Conservation (phyloP, 2,329 filamentous ascomycete genomes). For the Hypomyces perniciosus region DNA sequence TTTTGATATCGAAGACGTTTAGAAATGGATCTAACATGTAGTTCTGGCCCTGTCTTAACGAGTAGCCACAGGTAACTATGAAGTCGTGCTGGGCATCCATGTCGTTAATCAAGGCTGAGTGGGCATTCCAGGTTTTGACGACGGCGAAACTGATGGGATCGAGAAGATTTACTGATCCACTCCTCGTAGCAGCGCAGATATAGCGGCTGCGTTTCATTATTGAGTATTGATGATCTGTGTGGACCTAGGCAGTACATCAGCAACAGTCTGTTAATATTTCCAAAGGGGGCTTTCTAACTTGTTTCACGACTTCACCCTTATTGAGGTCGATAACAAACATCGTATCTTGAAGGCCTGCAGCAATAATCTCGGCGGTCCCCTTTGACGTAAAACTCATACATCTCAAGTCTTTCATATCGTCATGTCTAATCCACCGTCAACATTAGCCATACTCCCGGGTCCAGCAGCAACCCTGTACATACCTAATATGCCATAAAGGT, state of each 20-base stretch:
- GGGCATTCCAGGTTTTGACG: slow-evolving; percentile 84
- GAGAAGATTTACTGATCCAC: slow-evolving; percentile 77
- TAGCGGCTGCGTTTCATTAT: slow-evolving; percentile 88
- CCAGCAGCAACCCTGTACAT: slow-evolving; percentile 25
- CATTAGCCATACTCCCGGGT: background rate
- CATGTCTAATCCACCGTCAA: slow-evolving; percentile 43
- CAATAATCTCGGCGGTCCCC: slow-evolving; percentile 74
- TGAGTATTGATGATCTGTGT: slow-evolving; percentile 71
- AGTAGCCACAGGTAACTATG: slow-evolving; percentile 91
- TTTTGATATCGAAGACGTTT: slow-evolving; percentile 93
- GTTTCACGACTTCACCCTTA: slow-evolving; percentile 66
- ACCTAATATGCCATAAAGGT: slow-evolving; percentile 83
- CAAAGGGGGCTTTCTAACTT: slow-evolving; percentile 34
- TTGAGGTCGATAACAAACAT: slow-evolving; percentile 73
- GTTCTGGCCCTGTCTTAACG: slow-evolving; percentile 63
- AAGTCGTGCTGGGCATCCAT: slow-evolving; percentile 97
- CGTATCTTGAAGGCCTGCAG: slow-evolving; percentile 76
- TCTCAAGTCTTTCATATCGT: slow-evolving; percentile 76
- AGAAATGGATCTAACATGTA: slow-evolving; percentile 88
- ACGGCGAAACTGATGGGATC: slow-evolving; percentile 73
- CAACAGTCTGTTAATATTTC: background rate
- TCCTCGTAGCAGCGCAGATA: slow-evolving; percentile 84
- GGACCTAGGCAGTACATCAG: slow-evolving; percentile 46
- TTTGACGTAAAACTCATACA: slow-evolving; percentile 96
- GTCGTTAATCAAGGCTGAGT: slow-evolving; percentile 83